Base-by-base conservation (phyloP, 2,329 filamentous ascomycete species). In the Penicillium freii region DNA sequence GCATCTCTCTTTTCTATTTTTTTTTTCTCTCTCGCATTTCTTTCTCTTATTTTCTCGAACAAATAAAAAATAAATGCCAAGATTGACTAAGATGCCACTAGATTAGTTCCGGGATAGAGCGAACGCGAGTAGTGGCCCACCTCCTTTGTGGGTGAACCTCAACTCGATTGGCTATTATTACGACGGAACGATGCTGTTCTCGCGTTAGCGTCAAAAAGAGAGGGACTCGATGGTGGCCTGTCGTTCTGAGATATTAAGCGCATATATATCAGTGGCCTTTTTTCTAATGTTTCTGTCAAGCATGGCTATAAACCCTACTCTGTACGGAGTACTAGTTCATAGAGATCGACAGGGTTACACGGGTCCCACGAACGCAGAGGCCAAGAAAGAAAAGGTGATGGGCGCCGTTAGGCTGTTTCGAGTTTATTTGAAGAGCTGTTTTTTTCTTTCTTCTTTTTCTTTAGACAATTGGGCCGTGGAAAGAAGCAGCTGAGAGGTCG, bases 361-460 rank as follows among this genome's bases (percentile, higher is more conserved):
- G 40, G 48, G 39, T 51, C 50, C 49, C 59, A 61, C 38, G 58
- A 65, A 66, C 55, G 48, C 52, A 59, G 45, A 33, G 23, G 25
- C 33, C 38, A 23, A 38, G 42, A 38, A 34, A 47, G 25, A 48
- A 49, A 54, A 58, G 21, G 21, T 57, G 63, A 62, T 63, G 60
- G 64, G 59, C 62, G 62, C 71, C 68, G 70, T 75, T 75, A 73
- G 73, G 62, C 59, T 72, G 73, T 75, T 75, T 75, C 73, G 69
- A 70, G 70, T 74, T 73, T 69, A 74, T 73, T 72, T 67, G 62
- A 63, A 60, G 56, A 62, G 56, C 56, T 49, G 46, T 59, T 39
- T 11, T 34, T 5, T 31, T 33, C 13, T 29, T 27, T 27, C 23
- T 33, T 29, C 23, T 33, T 31, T 29, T 15, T 42, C 17, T 25